phyloP scores from a whole-genome alignment of 1,284 basidiomycete species.

The Mycena citricolor region DNA sequence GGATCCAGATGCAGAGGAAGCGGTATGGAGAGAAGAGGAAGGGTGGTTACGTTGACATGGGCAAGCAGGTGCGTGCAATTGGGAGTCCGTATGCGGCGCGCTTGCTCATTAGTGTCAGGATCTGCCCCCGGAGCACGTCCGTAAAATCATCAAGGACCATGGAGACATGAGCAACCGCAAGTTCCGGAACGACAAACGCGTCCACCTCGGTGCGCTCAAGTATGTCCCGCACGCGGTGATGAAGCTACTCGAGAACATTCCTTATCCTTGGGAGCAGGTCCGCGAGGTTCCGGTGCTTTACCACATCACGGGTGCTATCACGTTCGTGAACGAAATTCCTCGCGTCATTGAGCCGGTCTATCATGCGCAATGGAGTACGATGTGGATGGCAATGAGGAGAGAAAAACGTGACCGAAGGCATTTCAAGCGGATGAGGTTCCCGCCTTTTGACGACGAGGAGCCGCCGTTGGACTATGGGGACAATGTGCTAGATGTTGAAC shows the following conservation, averaged over 20 bases:
- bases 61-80: conserved; percentile 73
- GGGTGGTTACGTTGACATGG: conserved; percentile 89
- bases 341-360: conserved; percentile 97
- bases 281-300: conserved; percentile 96
- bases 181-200: conserved; percentile 98
- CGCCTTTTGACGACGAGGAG: conserved; percentile 99
- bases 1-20: conserved; percentile 91
- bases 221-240: conserved; percentile 99
- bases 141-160: conserved; percentile 98
- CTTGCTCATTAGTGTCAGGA: conserved; percentile 49
- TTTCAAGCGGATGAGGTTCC: conserved; percentile 99
- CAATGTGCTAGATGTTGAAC: conserved; percentile 97
- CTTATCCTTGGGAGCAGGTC: conserved; percentile 99
- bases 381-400: conserved; percentile 99
- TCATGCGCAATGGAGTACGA: conserved; percentile 99
- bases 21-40: conserved; percentile 88
- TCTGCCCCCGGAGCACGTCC: conserved; percentile 89
- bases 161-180: conserved; percentile 97
- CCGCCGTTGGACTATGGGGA: conserved; percentile 98
- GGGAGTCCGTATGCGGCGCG: conserved; percentile 9
- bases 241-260: conserved; percentile 99
- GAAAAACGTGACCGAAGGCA: conserved; percentile 99
- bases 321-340: conserved; percentile 98
- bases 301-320: conserved; percentile 99
- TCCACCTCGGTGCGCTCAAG: conserved; percentile 96